Evolutionary conservation across 331 rosid genomes (phyloP), one percentile per base, ranked within the genome.

Genomic region (Erythrophleum ivorense): DNA sequence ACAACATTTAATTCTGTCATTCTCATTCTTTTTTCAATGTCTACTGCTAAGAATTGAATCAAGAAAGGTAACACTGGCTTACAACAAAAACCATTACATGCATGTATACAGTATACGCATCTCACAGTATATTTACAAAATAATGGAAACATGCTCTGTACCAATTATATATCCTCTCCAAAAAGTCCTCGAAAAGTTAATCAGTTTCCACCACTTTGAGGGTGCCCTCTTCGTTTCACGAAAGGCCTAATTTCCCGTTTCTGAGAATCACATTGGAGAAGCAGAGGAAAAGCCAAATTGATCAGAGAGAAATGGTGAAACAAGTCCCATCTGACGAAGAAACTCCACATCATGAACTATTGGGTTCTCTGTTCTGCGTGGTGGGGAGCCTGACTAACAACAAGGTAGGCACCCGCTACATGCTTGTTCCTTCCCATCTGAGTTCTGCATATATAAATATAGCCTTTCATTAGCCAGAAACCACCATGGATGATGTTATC

Each of bases 361-460:
- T 0, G 97, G 91, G 9, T 92, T 89, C 76, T 81, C 88, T 34
- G 91, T 85, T 88, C 95, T 85, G 1, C 90, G 83, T 1, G 93
- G 97, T 0, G 97, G 93, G 53, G 92, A 89, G 13, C 92, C 94
- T 6, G 86, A 65, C 66, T 88, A 90, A 71, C 91, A 88, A 1
- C 78, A 82, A 8, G 97, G 88, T 57, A 90, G 76, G 58, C 93
- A 88, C 73, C 80, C 83, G 9, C 54, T 88, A 68, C 93, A 90
- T 57, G 60, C 21, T 18, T 55, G 4, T 85, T 89, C 93, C 46
- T 82, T 86, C 69, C 69, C 86, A 64, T 88, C 85, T 21, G 29
- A 72, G 67, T 67, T 82, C 92, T 92, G 86, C 87, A 81, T 7
- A 49, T 59, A 69, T 78, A 13, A 29, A 31, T 5, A 15, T 65